Percentiles rank a stretch among this genome's conserved stretches.
Evolutionary conservation across 2,329 filamentous ascomycete genomes (phyloP).

Genomic region (Arthrobotrys sinensis): DNA sequence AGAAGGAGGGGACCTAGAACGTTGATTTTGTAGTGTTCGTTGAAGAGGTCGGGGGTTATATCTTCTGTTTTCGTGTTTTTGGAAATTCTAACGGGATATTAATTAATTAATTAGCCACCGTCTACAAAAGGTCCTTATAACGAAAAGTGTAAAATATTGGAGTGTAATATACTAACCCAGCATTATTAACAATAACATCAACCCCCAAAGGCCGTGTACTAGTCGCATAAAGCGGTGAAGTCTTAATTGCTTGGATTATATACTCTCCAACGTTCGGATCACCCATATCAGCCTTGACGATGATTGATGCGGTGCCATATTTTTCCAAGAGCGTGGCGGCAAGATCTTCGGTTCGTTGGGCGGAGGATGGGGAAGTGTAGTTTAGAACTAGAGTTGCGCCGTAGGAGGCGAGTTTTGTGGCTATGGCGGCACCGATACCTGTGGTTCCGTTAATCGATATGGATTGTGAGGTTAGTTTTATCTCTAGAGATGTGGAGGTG

Average conservation of each 20-base stretch:
- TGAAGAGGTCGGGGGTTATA: slow-evolving; percentile 77
- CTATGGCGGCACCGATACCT: slow-evolving; percentile 82
- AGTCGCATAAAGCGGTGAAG: slow-evolving; percentile 71
- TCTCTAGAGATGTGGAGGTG: not conserved
- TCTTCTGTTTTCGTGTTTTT: slow-evolving; percentile 78
- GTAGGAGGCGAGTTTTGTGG: slow-evolving; percentile 80
- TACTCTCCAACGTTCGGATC: slow-evolving; percentile 37
- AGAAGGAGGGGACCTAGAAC: slow-evolving; percentile 85
- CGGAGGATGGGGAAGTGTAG: slow-evolving; percentile 78
- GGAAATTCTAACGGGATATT: slow-evolving; percentile 67
- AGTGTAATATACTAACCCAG: slow-evolving; percentile 70
- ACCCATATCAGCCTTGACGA: slow-evolving; percentile 81
- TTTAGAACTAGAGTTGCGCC: slow-evolving; percentile 79
- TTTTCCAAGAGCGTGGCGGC: slow-evolving; percentile 72
- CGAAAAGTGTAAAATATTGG: too few species aligned
- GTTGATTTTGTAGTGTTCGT: slow-evolving; percentile 82
- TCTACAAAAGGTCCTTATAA: too few species aligned
- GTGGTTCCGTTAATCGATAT: too few species aligned
- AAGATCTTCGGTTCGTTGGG: slow-evolving; percentile 71
- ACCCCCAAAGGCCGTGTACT: slow-evolving; percentile 73
- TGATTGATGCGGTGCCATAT: slow-evolving; percentile 75
- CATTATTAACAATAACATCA: slow-evolving; percentile 91
- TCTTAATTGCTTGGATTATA: slow-evolving; percentile 65
- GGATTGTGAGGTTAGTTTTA: not conserved
- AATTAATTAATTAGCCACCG: too few species aligned